phyloP scores from a whole-genome alignment of 495 filamentous ascomycete species.

The Neurospora intermedia region DNA sequence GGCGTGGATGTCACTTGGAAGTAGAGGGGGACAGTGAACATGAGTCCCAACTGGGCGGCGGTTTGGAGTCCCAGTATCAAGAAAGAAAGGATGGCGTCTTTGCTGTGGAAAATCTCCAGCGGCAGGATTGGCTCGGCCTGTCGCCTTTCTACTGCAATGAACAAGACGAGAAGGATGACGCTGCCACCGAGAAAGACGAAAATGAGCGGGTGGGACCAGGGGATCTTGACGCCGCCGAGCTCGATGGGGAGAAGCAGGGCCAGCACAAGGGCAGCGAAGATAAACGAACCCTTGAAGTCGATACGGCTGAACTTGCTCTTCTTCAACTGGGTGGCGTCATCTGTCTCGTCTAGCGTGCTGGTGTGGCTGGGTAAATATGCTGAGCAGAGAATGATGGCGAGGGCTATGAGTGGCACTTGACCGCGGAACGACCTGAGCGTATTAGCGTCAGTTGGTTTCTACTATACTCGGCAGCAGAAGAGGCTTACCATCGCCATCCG shows the following conservation, averaged over 20 bases:
- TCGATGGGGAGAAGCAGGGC: slow-evolving; percentile 46
- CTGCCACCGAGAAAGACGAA: slow-evolving; percentile 22
- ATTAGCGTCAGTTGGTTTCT: neutral
- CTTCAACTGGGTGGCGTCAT: neutral
- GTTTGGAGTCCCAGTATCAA: slow-evolving; percentile 41
- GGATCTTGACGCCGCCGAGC: slow-evolving; percentile 45
- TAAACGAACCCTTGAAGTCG: slow-evolving; percentile 46
- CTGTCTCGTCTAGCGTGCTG: neutral
- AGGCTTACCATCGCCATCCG: slow-evolving; percentile 52
- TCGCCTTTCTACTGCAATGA: slow-evolving; percentile 43
- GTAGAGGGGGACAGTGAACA: slow-evolving; percentile 55
- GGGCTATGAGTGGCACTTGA: slow-evolving; percentile 43
- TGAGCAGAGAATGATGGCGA: slow-evolving; percentile 43
- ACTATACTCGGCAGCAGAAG: slow-evolving; percentile 6
- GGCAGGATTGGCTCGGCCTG: slow-evolving; percentile 53
- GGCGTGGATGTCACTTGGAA: slow-evolving; percentile 49
- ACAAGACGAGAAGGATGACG: slow-evolving; percentile 26
- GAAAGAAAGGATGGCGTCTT: slow-evolving; percentile 46
- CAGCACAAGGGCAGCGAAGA: slow-evolving; percentile 39
- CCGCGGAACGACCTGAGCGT: slow-evolving; percentile 46
- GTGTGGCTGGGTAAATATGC: slow-evolving; percentile 29
- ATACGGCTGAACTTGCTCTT: slow-evolving; percentile 35
- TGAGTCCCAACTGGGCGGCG: slow-evolving; percentile 47
- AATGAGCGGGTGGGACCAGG: slow-evolving; percentile 44
- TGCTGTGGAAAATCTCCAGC: slow-evolving; percentile 42